phyloP scores from a whole-genome alignment of 345 rosid species.

The Durio zibethinus region DNA sequence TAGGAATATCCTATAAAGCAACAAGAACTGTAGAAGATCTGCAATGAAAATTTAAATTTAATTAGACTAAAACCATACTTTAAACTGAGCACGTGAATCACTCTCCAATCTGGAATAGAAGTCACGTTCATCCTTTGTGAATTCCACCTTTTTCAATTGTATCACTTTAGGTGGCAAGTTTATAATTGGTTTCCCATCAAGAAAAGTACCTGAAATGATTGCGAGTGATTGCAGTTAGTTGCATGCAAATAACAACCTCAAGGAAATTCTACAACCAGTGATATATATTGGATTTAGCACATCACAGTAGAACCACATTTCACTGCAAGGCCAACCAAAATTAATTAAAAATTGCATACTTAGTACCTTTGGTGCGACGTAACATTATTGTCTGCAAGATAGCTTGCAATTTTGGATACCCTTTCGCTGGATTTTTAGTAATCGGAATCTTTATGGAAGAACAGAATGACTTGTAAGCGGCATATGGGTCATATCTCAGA shows the following conservation, averaged over 20 bases:
- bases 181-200: slow-evolving; percentile 89
- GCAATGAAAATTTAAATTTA: background rate
- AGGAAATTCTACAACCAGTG: background rate
- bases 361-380: slow-evolving; percentile 93
- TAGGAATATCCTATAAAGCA: background rate
- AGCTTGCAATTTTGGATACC: slow-evolving; percentile 82
- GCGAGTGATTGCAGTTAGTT: slow-evolving; percentile 8
- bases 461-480: slow-evolving; percentile 59
- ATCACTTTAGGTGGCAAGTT: slow-evolving; percentile 72
- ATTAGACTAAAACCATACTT: slow-evolving; percentile 42
- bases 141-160: slow-evolving; percentile 78
- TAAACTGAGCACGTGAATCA: slow-evolving; percentile 81
- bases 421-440: slow-evolving; percentile 51
- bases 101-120: slow-evolving; percentile 78
- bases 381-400: slow-evolving; percentile 89
- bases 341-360: background rate
- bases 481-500: slow-evolving; percentile 86
- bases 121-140: slow-evolving; percentile 73
- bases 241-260: slow-evolving; percentile 15
- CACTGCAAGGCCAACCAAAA: background rate
- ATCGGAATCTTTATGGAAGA: slow-evolving; percentile 64
- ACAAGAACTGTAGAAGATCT: background rate
- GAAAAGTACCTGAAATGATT: slow-evolving; percentile 50
- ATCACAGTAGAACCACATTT: slow-evolving; percentile 1
- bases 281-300: background rate